Percentiles rank a stretch among this genome's conserved stretches.
phyloP scores from a whole-genome alignment of 2,329 filamentous ascomycete species.

The Hymenoscyphus infarciens region DNA sequence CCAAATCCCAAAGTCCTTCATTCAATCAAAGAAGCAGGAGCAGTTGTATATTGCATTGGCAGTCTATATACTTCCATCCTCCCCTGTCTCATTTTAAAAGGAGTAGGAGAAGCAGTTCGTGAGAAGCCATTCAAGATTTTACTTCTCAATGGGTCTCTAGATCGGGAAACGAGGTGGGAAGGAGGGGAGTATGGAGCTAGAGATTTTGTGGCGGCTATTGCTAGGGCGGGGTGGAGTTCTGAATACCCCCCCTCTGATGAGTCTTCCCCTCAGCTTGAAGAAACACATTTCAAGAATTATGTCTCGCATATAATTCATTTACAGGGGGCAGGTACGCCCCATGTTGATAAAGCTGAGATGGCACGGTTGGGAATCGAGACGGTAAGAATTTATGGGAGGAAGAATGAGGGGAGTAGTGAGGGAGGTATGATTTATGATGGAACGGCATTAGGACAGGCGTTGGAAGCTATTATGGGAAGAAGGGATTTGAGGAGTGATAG shows the following conservation, averaged over 20 bases:
- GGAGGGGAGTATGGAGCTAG: conserved; percentile 62
- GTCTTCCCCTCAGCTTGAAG: conserved; percentile 23
- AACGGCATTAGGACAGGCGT: conserved; percentile 66
- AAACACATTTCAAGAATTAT: conserved; percentile 58
- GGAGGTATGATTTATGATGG: conserved; percentile 67
- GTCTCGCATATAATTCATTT: conserved; percentile 83
- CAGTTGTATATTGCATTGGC: conserved; percentile 89
- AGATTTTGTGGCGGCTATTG: conserved; percentile 81
- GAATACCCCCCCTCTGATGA: conserved; percentile 19
- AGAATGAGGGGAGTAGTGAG: conserved; percentile 42
- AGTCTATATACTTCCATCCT: conserved; percentile 87
- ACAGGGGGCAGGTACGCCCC: conserved; percentile 65
- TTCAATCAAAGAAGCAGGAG: conserved; percentile 54
- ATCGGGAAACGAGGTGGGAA: conserved; percentile 79
- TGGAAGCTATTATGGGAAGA: conserved; percentile 73
- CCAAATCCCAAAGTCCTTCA: conserved; percentile 78
- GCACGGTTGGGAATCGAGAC: conserved; percentile 68
- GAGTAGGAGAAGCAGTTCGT: conserved; percentile 65
- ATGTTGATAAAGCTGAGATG: conserved; percentile 64
- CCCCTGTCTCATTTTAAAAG: conserved; percentile 74
- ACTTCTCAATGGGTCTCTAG: conserved; percentile 73
- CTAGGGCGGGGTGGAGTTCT: conserved; percentile 54
- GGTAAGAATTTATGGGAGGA: conserved; percentile 72
- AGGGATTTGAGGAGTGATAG: conserved; percentile 49
- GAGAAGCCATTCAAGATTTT: conserved; percentile 58